Base-by-base conservation (phyloP, 306 rosid species). In the Quercus glauca region DNA sequence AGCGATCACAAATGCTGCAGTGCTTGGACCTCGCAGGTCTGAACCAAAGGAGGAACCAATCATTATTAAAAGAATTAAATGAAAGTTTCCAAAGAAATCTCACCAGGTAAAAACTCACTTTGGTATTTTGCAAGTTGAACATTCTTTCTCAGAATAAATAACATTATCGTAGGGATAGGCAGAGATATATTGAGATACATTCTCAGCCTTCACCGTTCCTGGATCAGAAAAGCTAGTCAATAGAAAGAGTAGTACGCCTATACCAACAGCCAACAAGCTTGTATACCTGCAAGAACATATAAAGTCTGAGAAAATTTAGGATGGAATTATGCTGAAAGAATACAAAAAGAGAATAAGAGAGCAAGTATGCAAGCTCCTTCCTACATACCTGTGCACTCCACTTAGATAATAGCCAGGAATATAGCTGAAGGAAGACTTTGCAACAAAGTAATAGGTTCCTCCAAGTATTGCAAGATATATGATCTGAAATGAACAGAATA, bases 11-110 rank as follows among this genome's bases (percentile, higher is more conserved):
- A 81, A 95, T 87, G 82, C 98, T 90, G 88, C 99, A 95, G 79
- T 95, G 99, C 87, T 95, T 95, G 82, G 99, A 95, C 86, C 99
- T 88, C 37, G 99, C 99, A 81, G 99, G 99, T 82, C 99, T 95
- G 88, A 63, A 85, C 28, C 75, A 80, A 74, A 78, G 65, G 80
- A 13, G 53, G 60, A 75, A 70, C 76, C 13, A 23, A 21, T 35
- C 19, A 78, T 19, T 59, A 53, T 71, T 78, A 0, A 68, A 55
- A 64, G n/a, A 84, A 64, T 20, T 17, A 6, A 35, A 43, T 49
- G 17, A 70, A 76, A 33, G 69, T 41, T 74, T 61, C 73, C 70
- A 58, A 20, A 35, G 68, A 68, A 49, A 78, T 13, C 51, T 19
- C 25, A 69, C 23, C 23, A n/a, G 69, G 10, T 29, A 67, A 60